Evolutionary conservation across 1,284 basidiomycete genomes (phyloP).

Genomic region (Sparassis latifolia): DNA sequence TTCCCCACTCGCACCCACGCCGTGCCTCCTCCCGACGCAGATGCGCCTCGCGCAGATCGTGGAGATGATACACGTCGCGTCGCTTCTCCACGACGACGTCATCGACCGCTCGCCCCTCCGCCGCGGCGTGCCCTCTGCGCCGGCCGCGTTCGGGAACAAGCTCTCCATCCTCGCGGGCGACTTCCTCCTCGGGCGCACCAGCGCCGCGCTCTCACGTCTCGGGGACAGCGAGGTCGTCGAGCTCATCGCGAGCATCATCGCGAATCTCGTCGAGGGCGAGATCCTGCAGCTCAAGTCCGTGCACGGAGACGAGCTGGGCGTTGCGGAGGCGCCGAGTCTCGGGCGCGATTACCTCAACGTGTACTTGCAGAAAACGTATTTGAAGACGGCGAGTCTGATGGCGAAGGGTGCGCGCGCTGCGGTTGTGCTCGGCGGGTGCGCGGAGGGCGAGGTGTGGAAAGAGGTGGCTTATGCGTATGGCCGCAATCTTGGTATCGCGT

Average conservation of each 20-base stretch:
- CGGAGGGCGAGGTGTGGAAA: constrained; percentile 78
- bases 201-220: constrained; percentile 81
- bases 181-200: constrained; percentile 91
- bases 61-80: constrained; percentile 99
- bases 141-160: constrained; percentile 92
- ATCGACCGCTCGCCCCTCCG: constrained; percentile 84
- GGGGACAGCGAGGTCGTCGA: constrained; percentile 90
- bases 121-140: constrained; percentile 79
- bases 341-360: constrained; percentile 67
- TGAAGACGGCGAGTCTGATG: constrained; percentile 96
- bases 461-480: constrained; percentile 94
- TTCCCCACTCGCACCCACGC: constrained; percentile 29
- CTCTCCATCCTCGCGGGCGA: constrained; percentile 92
- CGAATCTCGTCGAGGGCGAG: constrained; percentile 96
- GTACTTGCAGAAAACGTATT: constrained; percentile 92
- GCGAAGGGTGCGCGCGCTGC: constrained; percentile 89
- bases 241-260: constrained; percentile 86
- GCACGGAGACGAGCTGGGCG: constrained; percentile 27
- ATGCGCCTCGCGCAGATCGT: constrained; percentile 91
- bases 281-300: constrained; percentile 78
- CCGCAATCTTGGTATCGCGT: constrained; percentile 86
- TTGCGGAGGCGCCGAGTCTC: constrained; percentile 20
- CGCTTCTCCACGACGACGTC: constrained; percentile 93
- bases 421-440: constrained; percentile 85
- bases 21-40: constrained; percentile 73